Percentiles rank a stretch among this genome's conserved stretches.
These are phyloP conservation scores for Phytophthora uliginosa DNA, from an alignment of 352 stramenopile genomes.

Conservation along the genomic window DNA sequence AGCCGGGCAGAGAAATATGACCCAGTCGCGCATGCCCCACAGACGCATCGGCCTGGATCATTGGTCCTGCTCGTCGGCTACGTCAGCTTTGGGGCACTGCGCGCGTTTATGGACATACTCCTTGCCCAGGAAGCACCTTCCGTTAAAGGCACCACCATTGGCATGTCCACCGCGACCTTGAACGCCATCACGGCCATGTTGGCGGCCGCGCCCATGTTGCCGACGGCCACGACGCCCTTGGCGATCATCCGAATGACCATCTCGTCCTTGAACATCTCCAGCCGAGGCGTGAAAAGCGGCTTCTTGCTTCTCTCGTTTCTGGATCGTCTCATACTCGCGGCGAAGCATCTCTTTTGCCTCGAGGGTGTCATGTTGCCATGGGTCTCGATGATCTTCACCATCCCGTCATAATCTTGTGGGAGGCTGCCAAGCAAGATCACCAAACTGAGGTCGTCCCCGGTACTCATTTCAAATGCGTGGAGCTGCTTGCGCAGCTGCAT, in stretches of 20 bases:
- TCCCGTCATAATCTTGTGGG: neutral
- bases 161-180: neutral
- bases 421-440: neutral
- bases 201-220: neutral
- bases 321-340: conserved; percentile 1
- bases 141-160: neutral
- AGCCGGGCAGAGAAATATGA: conserved; percentile 3
- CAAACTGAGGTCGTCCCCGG: neutral
- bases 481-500: conserved; percentile 1
- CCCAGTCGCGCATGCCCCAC: conserved; percentile 29
- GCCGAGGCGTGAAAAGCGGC: neutral
- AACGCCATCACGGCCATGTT: neutral
- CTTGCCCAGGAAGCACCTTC: conserved; percentile 19
- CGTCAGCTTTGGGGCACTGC: neutral
- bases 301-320: neutral
- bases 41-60: neutral
- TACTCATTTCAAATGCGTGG: neutral
- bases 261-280: neutral
- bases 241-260: neutral
- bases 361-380: neutral
- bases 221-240: neutral
- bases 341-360: conserved; percentile 5
- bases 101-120: conserved; percentile 12
- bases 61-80: neutral
- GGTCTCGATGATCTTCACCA: neutral